Evolutionary conservation across 2,329 filamentous ascomycete genomes (phyloP).

Genomic region (Fusarium bactridioides): DNA sequence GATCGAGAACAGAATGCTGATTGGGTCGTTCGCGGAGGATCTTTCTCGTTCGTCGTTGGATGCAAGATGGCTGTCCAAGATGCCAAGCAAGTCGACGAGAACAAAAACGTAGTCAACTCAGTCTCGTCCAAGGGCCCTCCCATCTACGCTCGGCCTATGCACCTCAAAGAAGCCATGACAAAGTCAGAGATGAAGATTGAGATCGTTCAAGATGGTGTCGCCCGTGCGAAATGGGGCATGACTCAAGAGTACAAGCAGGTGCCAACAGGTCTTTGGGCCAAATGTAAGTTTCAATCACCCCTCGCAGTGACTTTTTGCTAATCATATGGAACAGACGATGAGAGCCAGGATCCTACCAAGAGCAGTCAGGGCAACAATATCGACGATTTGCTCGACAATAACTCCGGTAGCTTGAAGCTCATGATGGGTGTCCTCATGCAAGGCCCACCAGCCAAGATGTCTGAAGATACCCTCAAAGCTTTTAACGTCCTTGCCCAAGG

Average conservation of each 20-base stretch:
- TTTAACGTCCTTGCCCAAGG: background rate
- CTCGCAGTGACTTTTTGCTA: too few species aligned
- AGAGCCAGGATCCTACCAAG: background rate
- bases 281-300: background rate
- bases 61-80: background rate
- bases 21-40: background rate
- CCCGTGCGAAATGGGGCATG: background rate
- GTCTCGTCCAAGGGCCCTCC: accelerated
- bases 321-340: background rate
- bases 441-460: background rate
- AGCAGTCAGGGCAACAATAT: background rate
- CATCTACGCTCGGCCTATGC: background rate
- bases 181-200: background rate
- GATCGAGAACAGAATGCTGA: background rate
- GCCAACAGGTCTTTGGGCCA: background rate
- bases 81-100: background rate
- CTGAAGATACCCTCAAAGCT: accelerated
- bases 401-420: background rate
- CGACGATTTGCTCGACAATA: background rate
- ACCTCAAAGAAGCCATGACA: background rate
- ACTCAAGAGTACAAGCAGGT: background rate
- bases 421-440: background rate
- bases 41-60: background rate
- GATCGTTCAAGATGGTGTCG: background rate
- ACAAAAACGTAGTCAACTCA: accelerated